Conservation (phyloP, 306 rosid species). For the Prinsepia uniflora region DNA sequence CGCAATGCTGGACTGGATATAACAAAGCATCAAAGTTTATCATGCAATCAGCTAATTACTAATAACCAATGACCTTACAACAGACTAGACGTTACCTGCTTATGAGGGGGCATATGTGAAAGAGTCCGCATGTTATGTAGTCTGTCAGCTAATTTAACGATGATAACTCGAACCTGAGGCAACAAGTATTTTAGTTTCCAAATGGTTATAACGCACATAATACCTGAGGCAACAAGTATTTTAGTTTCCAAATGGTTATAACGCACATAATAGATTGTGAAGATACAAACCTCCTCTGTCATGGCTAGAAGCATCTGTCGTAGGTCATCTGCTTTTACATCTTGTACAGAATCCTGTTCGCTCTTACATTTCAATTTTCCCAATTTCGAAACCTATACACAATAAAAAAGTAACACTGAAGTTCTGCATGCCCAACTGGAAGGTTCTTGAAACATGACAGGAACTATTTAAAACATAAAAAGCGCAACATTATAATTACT, state of each 20-base stretch:
- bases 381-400: constrained; percentile 79
- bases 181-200: constrained; percentile 25
- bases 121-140: constrained; percentile 97
- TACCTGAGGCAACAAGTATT: constrained; percentile 49
- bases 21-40: constrained; percentile 21
- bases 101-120: constrained; percentile 93
- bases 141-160: constrained; percentile 96
- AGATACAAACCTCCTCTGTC: constrained; percentile 84
- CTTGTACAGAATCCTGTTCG: constrained; percentile 73
- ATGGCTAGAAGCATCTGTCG: constrained; percentile 98
- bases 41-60: constrained; percentile 16
- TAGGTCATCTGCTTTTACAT: constrained; percentile 96
- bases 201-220: constrained; percentile 23
- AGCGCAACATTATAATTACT: neutral
- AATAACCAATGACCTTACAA: constrained; percentile 21
- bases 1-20: constrained; percentile 82
- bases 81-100: constrained; percentile 64
- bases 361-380: constrained; percentile 90
- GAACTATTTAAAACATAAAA: constrained; percentile 5
- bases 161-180: constrained; percentile 94
- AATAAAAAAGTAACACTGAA: constrained; percentile 18
- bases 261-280: constrained; percentile 16
- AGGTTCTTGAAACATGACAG: constrained; percentile 12
- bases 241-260: constrained; percentile 35
- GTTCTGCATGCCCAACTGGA: constrained; percentile 21